Base-by-base conservation (phyloP, 2,329 filamentous ascomycete genomes). In the Neurospora sp. region DNA sequence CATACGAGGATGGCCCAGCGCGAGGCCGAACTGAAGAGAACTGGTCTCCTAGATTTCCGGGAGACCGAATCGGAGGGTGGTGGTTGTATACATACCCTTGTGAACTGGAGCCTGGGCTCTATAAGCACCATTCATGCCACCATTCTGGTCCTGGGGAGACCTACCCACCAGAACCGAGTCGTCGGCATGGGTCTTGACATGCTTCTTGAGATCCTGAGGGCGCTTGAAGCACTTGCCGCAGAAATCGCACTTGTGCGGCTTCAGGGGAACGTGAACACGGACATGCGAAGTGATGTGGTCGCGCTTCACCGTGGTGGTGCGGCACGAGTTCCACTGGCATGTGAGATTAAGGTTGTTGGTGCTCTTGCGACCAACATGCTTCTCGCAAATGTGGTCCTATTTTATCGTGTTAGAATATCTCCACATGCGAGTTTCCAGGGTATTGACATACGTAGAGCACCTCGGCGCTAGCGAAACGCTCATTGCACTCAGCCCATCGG, bases 221-320 rank as follows among this genome's bases (percentile, higher is more conserved):
- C 96, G 92, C 88, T 99, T 99, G 87, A 99, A 99, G 1, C 94
- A 94, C 85, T 99, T 99, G 79, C 93, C 93, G 79, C 96, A 99
- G 82, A 97, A 97, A 79, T 97, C 94, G 81, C 96, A 99, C 83
- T 97, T 98, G 85, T 99, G 96, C 75, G 96, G 96, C 86, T 99
- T 99, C 72, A 99, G 85, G 0, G 96, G 96, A n/a, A 99, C 95
- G 80, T 99, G 96, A 69, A 98, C 96, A 74, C 96, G 93, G 77
- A 99, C 97, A 82, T 99, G 96, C 68, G 96, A 98, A 68, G 96
- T 99, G 82, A 99, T 99, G 83, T 99, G 96, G 78, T 98, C 96
- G 77, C 96, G 93, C 87, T 99, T 98, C 80, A 98, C 95, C 2
- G 95, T 98, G 67, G 94, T 97, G 28, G 95, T 98, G 73, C 93